Evolutionary conservation across 257 asterid genomes (phyloP), one percentile per base, ranked within the genome.

Genomic region (Striga asiatica): DNA sequence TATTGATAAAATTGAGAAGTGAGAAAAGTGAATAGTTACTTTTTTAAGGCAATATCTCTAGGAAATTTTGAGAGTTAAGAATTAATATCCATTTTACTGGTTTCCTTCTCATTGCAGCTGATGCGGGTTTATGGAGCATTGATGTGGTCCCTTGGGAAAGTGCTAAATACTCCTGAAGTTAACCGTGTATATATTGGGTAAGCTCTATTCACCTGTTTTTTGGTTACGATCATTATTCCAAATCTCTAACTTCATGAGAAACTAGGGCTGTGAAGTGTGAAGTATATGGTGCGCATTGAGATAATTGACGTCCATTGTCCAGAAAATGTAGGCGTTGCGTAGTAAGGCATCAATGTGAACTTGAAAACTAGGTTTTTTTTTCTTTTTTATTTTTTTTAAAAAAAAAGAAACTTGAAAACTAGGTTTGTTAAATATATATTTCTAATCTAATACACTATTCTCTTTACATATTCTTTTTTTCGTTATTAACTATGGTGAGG

Each of bases 61-160:
- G n/a, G n/a, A n/a, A n/a, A n/a, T n/a, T n/a, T n/a, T n/a, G n/a
- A n/a, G n/a, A 13, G 42, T 11, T 31, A 56, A 56, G 39, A 18
- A 6, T 12, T 29, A 29, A 29, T 29, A 21, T 29, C 11, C 43
- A 46, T 58, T 65, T 29, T 45, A 59, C 64, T 11, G 14, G 23
- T 72, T 54, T 3, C 54, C 34, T 29, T 64, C 11, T 46, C n/a
- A 16, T 56, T 75, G 71, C 74, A 91, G 98, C 94, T 91, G 46
- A 91, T 91, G 98, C 79, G 96, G 70, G 96, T 91, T 18, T 91
- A 91, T 62, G 98, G 98, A 68, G 98, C 98, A 21, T 61, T 91
- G 66, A 91, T 91, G 98, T 91, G 98, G 98, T 91, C 98, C 39
- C 89, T 91, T 23, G 98, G 98, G 61, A 91, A 91, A 75, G 98